Evolutionary conservation across 75 land plant genomes (phyloP).

Genomic region (Pseudotsuga menziesii): DNA sequence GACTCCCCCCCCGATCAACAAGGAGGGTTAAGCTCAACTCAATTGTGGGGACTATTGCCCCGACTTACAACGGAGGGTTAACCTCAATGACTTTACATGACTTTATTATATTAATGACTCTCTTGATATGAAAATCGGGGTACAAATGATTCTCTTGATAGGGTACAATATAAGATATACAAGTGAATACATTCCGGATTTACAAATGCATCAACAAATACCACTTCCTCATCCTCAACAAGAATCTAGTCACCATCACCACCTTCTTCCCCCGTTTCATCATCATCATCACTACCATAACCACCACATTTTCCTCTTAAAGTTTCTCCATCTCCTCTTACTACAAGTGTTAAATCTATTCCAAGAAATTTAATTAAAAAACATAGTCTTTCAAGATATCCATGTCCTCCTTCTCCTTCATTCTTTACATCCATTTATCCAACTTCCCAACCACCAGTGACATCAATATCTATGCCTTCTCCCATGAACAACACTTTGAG

Average conservation of each 20-base stretch:
- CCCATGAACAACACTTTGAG: neutral
- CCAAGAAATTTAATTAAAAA: neutral
- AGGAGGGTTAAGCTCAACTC: too few relatives aligned
- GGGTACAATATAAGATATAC: too few relatives aligned
- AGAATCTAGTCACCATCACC: conserved; percentile 2
- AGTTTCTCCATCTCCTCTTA: neutral
- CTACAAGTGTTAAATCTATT: conserved; percentile 1
- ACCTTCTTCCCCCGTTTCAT: conserved; percentile 11
- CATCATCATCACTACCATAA: neutral
- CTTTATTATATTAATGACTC: too few relatives aligned
- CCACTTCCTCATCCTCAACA: neutral
- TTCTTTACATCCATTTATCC: neutral
- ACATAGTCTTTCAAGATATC: neutral
- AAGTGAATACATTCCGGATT: too few relatives aligned
- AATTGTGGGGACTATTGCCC: too few relatives aligned
- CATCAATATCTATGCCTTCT: neutral
- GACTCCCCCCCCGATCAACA: too few relatives aligned
- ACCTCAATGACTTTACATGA: too few relatives aligned
- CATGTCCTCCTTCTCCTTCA: conserved; percentile 12
- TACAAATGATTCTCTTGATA: too few relatives aligned
- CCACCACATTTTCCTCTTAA: conserved; percentile 7
- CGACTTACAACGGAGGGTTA: too few relatives aligned
- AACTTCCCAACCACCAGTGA: conserved; percentile 6
- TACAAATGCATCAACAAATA: too few relatives aligned
- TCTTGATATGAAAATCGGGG: too few relatives aligned